Conservation (phyloP, 2,329 filamentous ascomycete species). For the Truncatella angustata region DNA sequence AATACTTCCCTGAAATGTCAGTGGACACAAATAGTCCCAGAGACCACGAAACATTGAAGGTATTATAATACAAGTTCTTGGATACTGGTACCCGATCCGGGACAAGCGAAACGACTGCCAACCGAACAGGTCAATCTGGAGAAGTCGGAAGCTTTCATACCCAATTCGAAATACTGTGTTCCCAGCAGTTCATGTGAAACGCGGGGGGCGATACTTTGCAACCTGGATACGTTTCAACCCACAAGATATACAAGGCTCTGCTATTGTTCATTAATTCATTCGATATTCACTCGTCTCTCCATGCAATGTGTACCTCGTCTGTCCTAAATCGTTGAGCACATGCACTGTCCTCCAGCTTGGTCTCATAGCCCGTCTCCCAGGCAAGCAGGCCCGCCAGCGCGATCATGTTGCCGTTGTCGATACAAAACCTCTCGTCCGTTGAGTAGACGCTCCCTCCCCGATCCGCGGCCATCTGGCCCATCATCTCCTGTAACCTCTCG, state of each 20-base stretch:
- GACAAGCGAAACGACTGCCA: no score
- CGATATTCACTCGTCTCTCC: slow-evolving; percentile 54
- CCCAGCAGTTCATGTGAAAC: no score
- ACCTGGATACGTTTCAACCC: no score
- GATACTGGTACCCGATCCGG: no score
- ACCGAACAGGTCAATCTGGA: no score
- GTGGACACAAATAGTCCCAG: no score
- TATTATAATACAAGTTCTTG: no score
- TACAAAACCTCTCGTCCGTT: slow-evolving; percentile 96
- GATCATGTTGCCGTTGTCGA: slow-evolving; percentile 99
- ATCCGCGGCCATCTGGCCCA: slow-evolving; percentile 91
- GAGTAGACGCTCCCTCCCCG: slow-evolving; percentile 88
- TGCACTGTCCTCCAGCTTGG: slow-evolving; percentile 74
- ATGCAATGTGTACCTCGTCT: slow-evolving; percentile 77
- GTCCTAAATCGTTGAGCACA: slow-evolving; percentile 84
- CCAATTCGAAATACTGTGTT: no score
- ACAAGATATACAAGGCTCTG: not conserved
- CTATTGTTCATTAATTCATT: not conserved
- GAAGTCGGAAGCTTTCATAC: no score
- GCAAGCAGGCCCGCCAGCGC: slow-evolving; percentile 90
- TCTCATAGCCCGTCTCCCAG: slow-evolving; percentile 76
- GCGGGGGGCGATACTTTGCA: no score
- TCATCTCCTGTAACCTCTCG: slow-evolving; percentile 94
- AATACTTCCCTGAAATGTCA: no score
- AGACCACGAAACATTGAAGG: no score